A percentile compares a stretch with the other conserved stretches of the same genome.
phyloP scores from a whole-genome alignment of 306 rosid genomes.

The Arachis hypogaea region DNA sequence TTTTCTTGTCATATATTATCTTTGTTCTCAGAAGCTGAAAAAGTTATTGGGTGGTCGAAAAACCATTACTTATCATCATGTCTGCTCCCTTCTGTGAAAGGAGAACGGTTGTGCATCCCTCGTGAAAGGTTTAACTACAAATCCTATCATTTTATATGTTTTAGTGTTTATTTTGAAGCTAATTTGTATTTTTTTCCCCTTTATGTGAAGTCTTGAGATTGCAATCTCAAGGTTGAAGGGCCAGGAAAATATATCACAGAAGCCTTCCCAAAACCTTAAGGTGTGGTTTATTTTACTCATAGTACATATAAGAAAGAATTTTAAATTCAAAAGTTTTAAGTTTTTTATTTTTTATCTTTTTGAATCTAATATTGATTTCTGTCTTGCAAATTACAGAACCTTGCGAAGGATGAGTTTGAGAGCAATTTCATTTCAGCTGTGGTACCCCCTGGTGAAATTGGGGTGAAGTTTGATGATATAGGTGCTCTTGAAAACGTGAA shows the following conservation, averaged over 20 bases:
- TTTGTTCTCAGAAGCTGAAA: constrained; percentile 82
- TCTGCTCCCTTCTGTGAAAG: constrained; percentile 69
- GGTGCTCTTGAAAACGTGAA: constrained; percentile 98
- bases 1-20: constrained; percentile 5
- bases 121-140: constrained; percentile 70
- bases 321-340: neutral
- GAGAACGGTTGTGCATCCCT: constrained; percentile 76
- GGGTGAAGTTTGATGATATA: constrained; percentile 91
- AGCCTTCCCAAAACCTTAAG: constrained; percentile 90
- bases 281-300: constrained; percentile 42
- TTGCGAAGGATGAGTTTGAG: constrained; percentile 95
- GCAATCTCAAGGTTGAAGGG: constrained; percentile 81
- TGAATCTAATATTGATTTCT: constrained; percentile 21
- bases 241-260: constrained; percentile 66
- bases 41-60: constrained; percentile 95
- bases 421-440: constrained; percentile 91
- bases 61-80: constrained; percentile 82
- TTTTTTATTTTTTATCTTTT: neutral
- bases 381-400: constrained; percentile 57
- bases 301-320: constrained; percentile 8
- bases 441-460: constrained; percentile 95
- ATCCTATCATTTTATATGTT: constrained; percentile 17
- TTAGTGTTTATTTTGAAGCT: constrained; percentile 29
- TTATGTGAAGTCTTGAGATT: constrained; percentile 72
- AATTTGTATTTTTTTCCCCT: constrained; percentile 34